Base-by-base conservation (phyloP, 768 basidiomycete species). In the Tremella yokohamensis region DNA sequence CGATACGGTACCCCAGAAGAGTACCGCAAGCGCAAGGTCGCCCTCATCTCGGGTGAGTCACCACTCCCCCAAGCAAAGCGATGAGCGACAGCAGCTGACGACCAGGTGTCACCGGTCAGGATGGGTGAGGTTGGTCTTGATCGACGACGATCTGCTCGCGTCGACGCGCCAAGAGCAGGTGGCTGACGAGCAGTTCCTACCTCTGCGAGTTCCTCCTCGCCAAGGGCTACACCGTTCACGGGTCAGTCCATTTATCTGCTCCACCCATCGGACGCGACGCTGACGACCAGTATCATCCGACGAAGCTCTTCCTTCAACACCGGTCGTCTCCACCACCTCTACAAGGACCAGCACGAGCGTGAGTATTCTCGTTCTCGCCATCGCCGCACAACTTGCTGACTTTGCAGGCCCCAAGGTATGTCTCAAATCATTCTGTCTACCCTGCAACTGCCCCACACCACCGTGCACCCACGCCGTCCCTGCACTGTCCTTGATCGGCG, bases 261-360 rank as follows among this genome's bases (percentile, higher is more conserved):
- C 29, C 11, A 4, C 11, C 29, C 6, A 34, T 34, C 29, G 29
- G 29, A 34, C 29, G 29, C 29, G 29, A 34, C 11, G 29, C 29
- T 34, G 29, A 34, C 11, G 6, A 34, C 11, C 29, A 34, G 29
- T 34, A 92, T 96, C 79, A 96, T 98, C 69, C 88, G 93, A 67
- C 88, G 93, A 57, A 96, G 92, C 29, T 97, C 94, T 19, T 92
- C 89, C 69, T 98, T 98, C 85, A 98, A 98, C 79, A 98, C 93
- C 55, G 88, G 88, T 68, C 87, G 93, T 71, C 80, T 98, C 70
- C 87, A 94, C 69, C 90, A 96, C 78, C 84, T 97, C 22, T 93
- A 93, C 78, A 84, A 84, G 67, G 93, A 96, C 77, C 87, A 88
- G 67, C 92, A 94, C 70, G 90, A 93, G 75, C 85, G 90, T 90